phyloP scores from a whole-genome alignment of 2,329 filamentous ascomycete species.

The Rachicladosporium sp. region DNA sequence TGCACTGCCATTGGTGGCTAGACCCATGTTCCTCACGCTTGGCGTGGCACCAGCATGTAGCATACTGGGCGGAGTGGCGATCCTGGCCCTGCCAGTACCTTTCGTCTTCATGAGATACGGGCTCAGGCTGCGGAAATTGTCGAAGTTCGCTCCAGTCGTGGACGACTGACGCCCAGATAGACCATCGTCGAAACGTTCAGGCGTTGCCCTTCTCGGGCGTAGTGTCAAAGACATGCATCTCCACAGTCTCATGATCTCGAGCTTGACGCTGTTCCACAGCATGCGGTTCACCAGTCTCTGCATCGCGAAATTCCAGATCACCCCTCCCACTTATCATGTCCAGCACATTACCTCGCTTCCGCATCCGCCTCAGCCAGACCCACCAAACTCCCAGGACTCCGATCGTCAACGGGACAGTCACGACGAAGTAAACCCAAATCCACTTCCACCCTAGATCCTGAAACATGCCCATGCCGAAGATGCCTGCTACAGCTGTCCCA shows the following conservation, averaged over 20 bases:
- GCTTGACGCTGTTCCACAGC: too few relatives aligned
- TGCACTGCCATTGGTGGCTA: constrained; percentile 23
- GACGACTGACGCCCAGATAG: too few relatives aligned
- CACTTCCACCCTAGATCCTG: not conserved
- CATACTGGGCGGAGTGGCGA: constrained; percentile 29
- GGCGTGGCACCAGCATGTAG: constrained; percentile 32
- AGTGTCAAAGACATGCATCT: too few relatives aligned
- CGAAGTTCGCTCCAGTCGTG: constrained; percentile 29
- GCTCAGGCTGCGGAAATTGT: constrained; percentile 27
- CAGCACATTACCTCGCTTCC: too few relatives aligned
- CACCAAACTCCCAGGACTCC: not conserved
- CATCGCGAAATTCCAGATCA: too few relatives aligned
- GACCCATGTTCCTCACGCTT: constrained; percentile 29
- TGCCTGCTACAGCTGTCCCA: constrained; percentile 6
- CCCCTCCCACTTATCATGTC: too few relatives aligned
- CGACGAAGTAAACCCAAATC: not conserved
- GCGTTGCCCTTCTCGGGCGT: too few relatives aligned
- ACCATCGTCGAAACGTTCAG: too few relatives aligned
- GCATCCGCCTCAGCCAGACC: not conserved
- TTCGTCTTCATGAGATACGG: constrained; percentile 34
- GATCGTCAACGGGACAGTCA: not conserved
- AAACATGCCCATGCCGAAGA: constrained; percentile 7
- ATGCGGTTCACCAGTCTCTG: too few relatives aligned
- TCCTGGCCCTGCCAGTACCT: constrained; percentile 29
- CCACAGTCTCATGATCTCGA: too few relatives aligned